A percentile compares a stretch with the other conserved stretches of the same genome.
Evolutionary conservation across 257 asterid genomes (phyloP).

Genomic region (Agastache rugosa): DNA sequence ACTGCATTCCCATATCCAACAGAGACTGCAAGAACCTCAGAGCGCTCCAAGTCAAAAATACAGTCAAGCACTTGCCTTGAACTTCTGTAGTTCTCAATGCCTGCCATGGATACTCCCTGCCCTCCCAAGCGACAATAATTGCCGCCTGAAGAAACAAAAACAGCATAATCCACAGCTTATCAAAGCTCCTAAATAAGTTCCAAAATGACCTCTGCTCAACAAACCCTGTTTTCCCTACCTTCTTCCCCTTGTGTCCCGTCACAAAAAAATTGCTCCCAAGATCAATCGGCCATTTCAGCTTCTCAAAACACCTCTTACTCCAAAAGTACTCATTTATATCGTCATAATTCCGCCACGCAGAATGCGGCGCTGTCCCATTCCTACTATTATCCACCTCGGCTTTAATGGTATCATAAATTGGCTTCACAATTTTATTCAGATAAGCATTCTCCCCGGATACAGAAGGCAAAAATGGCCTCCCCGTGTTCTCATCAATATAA

Average conservation of each 20-base stretch:
- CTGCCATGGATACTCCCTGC: constrained; percentile 74
- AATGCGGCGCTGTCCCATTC: constrained; percentile 95
- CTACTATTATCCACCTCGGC: constrained; percentile 85
- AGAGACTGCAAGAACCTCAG: constrained; percentile 89
- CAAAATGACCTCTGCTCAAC: constrained; percentile 96
- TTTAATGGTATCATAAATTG: constrained; percentile 75
- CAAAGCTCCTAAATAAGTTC: constrained; percentile 93
- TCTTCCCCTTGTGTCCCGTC: constrained; percentile 77
- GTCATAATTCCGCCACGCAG: constrained; percentile 97
- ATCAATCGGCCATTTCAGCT: constrained; percentile 94
- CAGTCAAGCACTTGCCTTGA: constrained; percentile 85
- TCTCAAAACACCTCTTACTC: constrained; percentile 93
- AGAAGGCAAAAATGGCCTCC: constrained; percentile 86
- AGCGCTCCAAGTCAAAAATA: constrained; percentile 85
- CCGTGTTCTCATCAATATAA: constrained; percentile 92
- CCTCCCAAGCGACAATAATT: constrained; percentile 87
- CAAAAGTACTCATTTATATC: constrained; percentile 96
- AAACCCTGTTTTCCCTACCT: constrained; percentile 97
- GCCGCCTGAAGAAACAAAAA: constrained; percentile 87
- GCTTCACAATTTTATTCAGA: constrained; percentile 73
- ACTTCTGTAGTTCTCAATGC: constrained; percentile 63
- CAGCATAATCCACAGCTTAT: constrained; percentile 94
- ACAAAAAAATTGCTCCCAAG: constrained; percentile 81
- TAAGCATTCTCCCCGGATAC: constrained; percentile 86
- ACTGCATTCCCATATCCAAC: constrained; percentile 89